A percentile compares a stretch with the other conserved stretches of the same genome.
phyloP scores from a whole-genome alignment of 2,329 filamentous ascomycete genomes.

The Chaetothyriales sp. region DNA sequence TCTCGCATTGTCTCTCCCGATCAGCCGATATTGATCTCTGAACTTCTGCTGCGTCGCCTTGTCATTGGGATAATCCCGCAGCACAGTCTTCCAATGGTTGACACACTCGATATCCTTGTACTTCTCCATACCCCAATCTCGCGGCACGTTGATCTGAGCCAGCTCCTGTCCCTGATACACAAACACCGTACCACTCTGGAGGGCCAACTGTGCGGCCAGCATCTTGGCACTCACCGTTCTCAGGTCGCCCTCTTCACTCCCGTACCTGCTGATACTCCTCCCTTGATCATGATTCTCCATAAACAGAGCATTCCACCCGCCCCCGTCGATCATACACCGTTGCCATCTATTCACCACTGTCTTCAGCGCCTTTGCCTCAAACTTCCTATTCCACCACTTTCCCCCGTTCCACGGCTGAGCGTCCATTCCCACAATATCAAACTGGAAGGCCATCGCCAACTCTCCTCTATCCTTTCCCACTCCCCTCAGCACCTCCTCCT shows the following conservation, averaged over 20 bases:
- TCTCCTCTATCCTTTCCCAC: slow-evolving; percentile 43
- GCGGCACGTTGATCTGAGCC: slow-evolving; percentile 44
- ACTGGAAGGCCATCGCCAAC: slow-evolving; percentile 58
- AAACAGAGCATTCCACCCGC: slow-evolving; percentile 46
- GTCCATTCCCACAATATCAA: slow-evolving; percentile 52
- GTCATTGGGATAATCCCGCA: slow-evolving; percentile 3
- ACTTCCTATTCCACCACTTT: slow-evolving; percentile 36
- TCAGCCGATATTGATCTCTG: slow-evolving; percentile 5
- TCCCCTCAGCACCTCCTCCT: slow-evolving; percentile 44
- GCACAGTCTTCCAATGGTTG: slow-evolving; percentile 32
- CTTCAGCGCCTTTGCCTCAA: slow-evolving; percentile 37
- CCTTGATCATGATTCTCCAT: slow-evolving; percentile 52
- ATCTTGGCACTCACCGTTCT: slow-evolving; percentile 38
- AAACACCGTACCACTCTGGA: slow-evolving; percentile 42
- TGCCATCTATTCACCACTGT: slow-evolving; percentile 38
- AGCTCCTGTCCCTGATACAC: slow-evolving; percentile 51
- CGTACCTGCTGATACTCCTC: slow-evolving; percentile 40
- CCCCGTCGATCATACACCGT: slow-evolving; percentile 35
- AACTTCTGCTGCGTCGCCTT: slow-evolving; percentile 1
- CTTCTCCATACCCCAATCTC: slow-evolving; percentile 35
- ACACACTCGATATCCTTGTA: slow-evolving; percentile 31
- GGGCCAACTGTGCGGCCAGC: slow-evolving; percentile 37
- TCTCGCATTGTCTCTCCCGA: slow-evolving; percentile 44
- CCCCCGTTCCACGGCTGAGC: slow-evolving; percentile 30
- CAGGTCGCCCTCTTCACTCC: neutral